Evolutionary conservation across 352 stramenopile genomes (phyloP).

Genomic region (Phytophthora megakarya): DNA sequence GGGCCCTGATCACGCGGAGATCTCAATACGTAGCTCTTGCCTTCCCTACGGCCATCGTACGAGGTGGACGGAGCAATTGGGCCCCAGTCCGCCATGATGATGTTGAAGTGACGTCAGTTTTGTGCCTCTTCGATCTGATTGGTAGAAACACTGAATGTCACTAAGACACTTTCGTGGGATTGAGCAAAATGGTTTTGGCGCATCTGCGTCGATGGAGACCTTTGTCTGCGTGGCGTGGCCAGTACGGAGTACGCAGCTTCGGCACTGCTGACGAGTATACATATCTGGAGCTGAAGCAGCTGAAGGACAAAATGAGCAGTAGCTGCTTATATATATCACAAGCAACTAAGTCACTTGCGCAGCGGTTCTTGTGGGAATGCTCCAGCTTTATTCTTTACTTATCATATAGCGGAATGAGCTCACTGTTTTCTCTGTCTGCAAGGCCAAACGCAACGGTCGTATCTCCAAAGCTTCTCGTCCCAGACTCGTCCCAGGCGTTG

Average conservation of each 20-base stretch:
- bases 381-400: too few relatives aligned
- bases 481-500: too few relatives aligned
- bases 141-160: background rate
- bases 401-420: too few relatives aligned
- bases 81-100: slow-evolving; percentile 13
- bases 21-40: slow-evolving; percentile 10
- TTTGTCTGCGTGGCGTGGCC: slow-evolving; percentile 7
- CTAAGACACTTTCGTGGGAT: slow-evolving; percentile 2
- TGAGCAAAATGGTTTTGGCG: background rate
- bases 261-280: slow-evolving; percentile 59
- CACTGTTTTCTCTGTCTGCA: too few relatives aligned
- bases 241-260: slow-evolving; percentile 14
- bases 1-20: background rate
- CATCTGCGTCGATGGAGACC: slow-evolving; percentile 13
- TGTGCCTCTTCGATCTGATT: background rate
- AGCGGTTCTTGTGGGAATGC: too few relatives aligned
- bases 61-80: slow-evolving; percentile 5
- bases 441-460: too few relatives aligned
- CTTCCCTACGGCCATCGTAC: slow-evolving; percentile 11
- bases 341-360: too few relatives aligned
- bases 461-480: too few relatives aligned
- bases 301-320: too few relatives aligned
- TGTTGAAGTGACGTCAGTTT: slow-evolving; percentile 30
- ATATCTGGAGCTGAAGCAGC: slow-evolving; percentile 77
- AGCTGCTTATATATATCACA: too few relatives aligned